These are phyloP conservation scores for Ganoderma resinaceum DNA, from an alignment of 1,284 basidiomycete species.

Conservation along the genomic window DNA sequence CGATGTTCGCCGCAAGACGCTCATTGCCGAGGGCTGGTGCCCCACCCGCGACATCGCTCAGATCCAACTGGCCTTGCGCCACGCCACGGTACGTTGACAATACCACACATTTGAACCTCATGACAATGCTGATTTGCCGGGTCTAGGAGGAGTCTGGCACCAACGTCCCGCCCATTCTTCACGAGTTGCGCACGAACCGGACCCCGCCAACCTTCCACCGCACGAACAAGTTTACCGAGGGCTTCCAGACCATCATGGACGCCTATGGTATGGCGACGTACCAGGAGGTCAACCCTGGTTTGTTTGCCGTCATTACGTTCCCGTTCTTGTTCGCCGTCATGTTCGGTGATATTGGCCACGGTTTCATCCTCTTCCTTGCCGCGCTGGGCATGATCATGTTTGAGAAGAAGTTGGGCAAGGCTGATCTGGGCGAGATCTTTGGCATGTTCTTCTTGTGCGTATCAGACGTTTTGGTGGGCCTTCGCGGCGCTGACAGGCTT, in stretches of 20 bases:
- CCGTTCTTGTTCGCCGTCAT: constrained; percentile 99
- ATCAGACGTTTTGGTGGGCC: constrained; percentile 6
- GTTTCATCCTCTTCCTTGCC: constrained; percentile 81
- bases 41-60: constrained; percentile 89
- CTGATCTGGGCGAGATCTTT: constrained; percentile 85
- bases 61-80: constrained; percentile 90
- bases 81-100: constrained; percentile 78
- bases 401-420: constrained; percentile 83
- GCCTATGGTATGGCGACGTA: constrained; percentile 96
- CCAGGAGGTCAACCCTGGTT: constrained; percentile 97
- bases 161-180: constrained; percentile 90
- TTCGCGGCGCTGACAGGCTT: constrained; percentile 15
- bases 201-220: constrained; percentile 96
- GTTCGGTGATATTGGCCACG: constrained; percentile 99
- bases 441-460: constrained; percentile 94
- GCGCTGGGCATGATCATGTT: constrained; percentile 87
- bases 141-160: constrained; percentile 93
- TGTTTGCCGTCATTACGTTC: constrained; percentile 95
- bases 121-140: background rate
- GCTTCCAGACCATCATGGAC: constrained; percentile 98
- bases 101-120: background rate
- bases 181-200: constrained; percentile 90
- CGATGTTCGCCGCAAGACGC: constrained; percentile 92
- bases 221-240: constrained; percentile 97
- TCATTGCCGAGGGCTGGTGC: constrained; percentile 98